These are phyloP conservation scores for Euptelea pleiosperma DNA, from an alignment of 164 flowering plant species.

Conservation along the genomic window DNA sequence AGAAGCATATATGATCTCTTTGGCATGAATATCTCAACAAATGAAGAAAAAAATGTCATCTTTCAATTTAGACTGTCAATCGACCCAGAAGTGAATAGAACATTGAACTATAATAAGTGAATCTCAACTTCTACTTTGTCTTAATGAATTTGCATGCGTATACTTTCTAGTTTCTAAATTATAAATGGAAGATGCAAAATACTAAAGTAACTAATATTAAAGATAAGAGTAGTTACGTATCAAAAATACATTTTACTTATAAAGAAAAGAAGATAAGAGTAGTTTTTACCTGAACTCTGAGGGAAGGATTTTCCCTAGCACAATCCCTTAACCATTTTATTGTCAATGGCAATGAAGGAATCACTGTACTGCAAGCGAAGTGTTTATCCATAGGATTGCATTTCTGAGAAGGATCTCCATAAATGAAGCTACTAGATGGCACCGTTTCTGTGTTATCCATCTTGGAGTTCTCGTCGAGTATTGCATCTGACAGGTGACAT, in stretches of 20 bases:
- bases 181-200: too few species aligned
- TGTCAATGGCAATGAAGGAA: conserved; percentile 71
- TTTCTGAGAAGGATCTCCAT: conserved; percentile 34
- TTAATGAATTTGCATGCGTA: too few species aligned
- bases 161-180: too few species aligned
- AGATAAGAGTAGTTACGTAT: too few species aligned
- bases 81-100: too few species aligned
- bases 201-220: too few species aligned
- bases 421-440: conserved; percentile 43
- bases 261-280: neutral
- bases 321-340: conserved; percentile 73
- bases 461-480: conserved; percentile 26
- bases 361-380: conserved; percentile 48
- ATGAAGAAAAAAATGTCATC: too few species aligned
- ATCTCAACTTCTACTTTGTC: too few species aligned
- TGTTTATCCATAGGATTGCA: conserved; percentile 30
- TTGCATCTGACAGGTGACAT: conserved; percentile 24
- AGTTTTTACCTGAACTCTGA: conserved; percentile 60
- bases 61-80: too few species aligned
- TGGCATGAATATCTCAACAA: too few species aligned
- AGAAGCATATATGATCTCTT: neutral
- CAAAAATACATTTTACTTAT: too few species aligned
- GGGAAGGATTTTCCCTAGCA: conserved; percentile 55
- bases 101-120: too few species aligned
- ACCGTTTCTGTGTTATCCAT: conserved; percentile 19